Conservation (phyloP, 192 early-diverging fungal genomes). For the Chytriomyces sp. region DNA sequence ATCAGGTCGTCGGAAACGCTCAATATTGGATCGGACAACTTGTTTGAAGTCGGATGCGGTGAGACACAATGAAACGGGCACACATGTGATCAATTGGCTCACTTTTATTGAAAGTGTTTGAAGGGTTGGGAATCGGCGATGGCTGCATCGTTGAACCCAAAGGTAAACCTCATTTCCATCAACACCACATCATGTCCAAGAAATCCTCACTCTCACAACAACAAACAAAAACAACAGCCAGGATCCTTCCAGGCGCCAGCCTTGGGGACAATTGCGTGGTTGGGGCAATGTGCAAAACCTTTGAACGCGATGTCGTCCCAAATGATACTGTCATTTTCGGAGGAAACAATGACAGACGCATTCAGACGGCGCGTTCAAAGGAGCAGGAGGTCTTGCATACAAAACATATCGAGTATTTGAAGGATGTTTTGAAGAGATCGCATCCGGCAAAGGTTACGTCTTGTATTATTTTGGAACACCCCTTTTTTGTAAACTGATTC, state of each 20-base stretch:
- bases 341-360: conserved; percentile 54
- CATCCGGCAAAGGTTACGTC: conserved; percentile 26
- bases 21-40: conserved; percentile 73
- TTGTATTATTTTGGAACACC: not conserved
- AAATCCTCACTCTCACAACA: not conserved
- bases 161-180: no score
- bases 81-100: not conserved
- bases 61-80: conserved; percentile 31
- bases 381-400: conserved; percentile 61
- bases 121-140: conserved; percentile 69
- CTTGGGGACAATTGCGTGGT: conserved; percentile 75
- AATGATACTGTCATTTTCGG: conserved; percentile 76
- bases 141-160: conserved; percentile 69
- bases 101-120: conserved; percentile 54
- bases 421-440: conserved; percentile 53
- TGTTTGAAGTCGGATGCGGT: conserved; percentile 77
- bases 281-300: conserved; percentile 68
- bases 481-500: not conserved
- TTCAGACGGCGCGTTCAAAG: conserved; percentile 51
- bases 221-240: conserved; percentile 45
- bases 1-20: conserved; percentile 43
- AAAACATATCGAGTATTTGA: conserved; percentile 75
- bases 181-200: no score
- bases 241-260: conserved; percentile 58
- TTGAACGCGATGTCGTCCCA: conserved; percentile 59